Evolutionary conservation across 768 basidiomycete genomes (phyloP), one percentile per base, ranked within the genome.

Genomic region (Mycena kentingensis): DNA sequence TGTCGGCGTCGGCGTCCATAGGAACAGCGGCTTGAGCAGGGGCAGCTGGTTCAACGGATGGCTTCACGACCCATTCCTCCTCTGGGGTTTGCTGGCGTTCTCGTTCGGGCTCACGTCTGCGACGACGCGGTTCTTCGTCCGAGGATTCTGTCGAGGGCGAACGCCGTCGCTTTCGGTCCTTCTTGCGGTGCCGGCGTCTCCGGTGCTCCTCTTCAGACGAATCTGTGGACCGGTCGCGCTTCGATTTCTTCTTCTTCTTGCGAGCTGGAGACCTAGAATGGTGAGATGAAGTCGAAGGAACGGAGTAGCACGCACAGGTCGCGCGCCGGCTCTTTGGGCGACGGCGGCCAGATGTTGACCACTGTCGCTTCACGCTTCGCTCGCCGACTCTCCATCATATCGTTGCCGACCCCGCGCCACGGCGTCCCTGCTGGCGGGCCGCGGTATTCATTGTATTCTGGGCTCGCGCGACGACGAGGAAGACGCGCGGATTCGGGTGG

Each of bases 271-370:
- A 84, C 42, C 87, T 90, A 49, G n/a, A 38, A 21, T 45, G 42
- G 47, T 29, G 27, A 25, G 61, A 37, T 38, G 46, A 6, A 46
- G 22, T 24, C 34, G 5, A n/a, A 28, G 12, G 22, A 22, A 36
- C 18, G 11, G 18, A 32, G n/a, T 29, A 15, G 35, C 35, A 41
- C 52, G 34, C 69, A 88, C 82, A 81, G 57, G 39, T 70, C 67
- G 31, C 88, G 81, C 31, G 78, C 71, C 49, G 83, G 82, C 10
- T 77, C 80, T 57, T 85, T 87, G 0, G 92, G 92, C 3, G 92
- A 93, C 3, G 83, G 69, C 2, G 92, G 92, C 92, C 92, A 94
- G n/a, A 91, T 76, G 59, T 78, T 77, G 2, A 83, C 66, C 5
- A 74, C 76, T 8, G 70, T 79, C 4, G 60, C 73, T 59, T 83